Conservation (phyloP, 1,284 basidiomycete genomes). For the Phellinidium pouzarii region DNA sequence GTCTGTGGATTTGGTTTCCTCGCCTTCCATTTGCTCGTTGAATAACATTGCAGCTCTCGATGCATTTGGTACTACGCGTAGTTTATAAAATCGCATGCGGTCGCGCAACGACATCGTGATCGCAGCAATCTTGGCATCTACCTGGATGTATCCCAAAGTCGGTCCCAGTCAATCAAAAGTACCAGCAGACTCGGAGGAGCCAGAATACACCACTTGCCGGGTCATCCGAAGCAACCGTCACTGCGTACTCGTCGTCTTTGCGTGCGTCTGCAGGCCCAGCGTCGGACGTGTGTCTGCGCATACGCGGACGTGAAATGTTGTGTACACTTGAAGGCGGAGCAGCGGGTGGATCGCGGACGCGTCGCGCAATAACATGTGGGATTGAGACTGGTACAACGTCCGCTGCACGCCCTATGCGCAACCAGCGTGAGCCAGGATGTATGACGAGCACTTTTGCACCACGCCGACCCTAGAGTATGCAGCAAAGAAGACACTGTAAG, state of each 20-base stretch:
- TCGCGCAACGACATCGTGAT: slow-evolving; percentile 72
- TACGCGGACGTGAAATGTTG: slow-evolving; percentile 46
- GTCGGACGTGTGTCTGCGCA: slow-evolving; percentile 24
- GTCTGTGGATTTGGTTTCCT: slow-evolving; percentile 75
- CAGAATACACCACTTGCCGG: slow-evolving; percentile 38
- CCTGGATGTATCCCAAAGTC: slow-evolving; percentile 33
- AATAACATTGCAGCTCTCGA: slow-evolving; percentile 67
- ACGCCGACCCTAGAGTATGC: slow-evolving; percentile 39
- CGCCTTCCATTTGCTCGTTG: slow-evolving; percentile 70
- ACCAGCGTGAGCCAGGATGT: slow-evolving; percentile 85
- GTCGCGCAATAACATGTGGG: slow-evolving; percentile 70
- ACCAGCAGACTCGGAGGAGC: not conserved
- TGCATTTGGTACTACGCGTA: slow-evolving; percentile 72
- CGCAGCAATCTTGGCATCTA: slow-evolving; percentile 66
- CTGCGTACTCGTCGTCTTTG: slow-evolving; percentile 41
- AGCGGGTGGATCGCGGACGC: slow-evolving; percentile 43
- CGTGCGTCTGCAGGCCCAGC: slow-evolving; percentile 21
- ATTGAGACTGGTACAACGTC: slow-evolving; percentile 74
- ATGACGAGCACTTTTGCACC: slow-evolving; percentile 82
- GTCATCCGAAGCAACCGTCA: slow-evolving; percentile 44
- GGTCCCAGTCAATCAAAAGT: slow-evolving; percentile 2
- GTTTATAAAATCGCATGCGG: slow-evolving; percentile 84
- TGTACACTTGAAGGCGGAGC: slow-evolving; percentile 39
- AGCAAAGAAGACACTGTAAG: slow-evolving; percentile 11
- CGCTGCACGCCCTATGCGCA: slow-evolving; percentile 88